Base-by-base conservation (phyloP, 305 asterid species). In the Fraxinus ornus region DNA sequence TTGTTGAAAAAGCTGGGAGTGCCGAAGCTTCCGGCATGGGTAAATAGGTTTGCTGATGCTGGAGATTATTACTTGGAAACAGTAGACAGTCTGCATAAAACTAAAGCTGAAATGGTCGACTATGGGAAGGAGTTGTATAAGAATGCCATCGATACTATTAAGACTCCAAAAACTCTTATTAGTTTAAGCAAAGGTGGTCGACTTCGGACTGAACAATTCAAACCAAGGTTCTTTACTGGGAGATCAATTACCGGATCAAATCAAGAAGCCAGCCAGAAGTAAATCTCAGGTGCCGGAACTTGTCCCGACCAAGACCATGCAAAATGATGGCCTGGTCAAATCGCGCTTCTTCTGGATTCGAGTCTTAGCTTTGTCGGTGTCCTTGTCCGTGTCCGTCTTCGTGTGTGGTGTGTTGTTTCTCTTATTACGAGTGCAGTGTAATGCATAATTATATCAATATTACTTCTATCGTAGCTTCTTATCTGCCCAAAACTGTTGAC, bases 1-100 rank as follows among this genome's bases (percentile, higher is more conserved):
- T 77, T 82, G 26, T 44, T 78, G 21, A 70, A 77, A 26, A 77
- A 77, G 7, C 78, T 82, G 8, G 85, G 85, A 1, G 85, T 47
- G 21, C 85, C 85, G 15, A 82, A 82, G 80, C 85, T 82, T 22
- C 85, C 85, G 7, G 72, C 77, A 39, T 82, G 85, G 85, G 85
- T 78, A 0, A 82, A 82, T 47, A 77, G 81, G 37, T 68, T 77
- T 68, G 76, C 78, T 1, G 44, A 77, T 3, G 80, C 24, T 3
- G 85, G 78, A 1, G 81, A 68, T 70, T n/a, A 76, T 77, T 81
- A 81, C 41, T 33, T 9, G 26, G 85, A 32, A 4, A 73, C 68
- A 13, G 76, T 62, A 39, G 49, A 35, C 75, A n/a, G 3, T 33
- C 73, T 55, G 52, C 30, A 49, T 17, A 55, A 70, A 39, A 9